These are phyloP conservation scores for Argentina anserina DNA, from an alignment of 306 rosid species.

Conservation along the genomic window DNA sequence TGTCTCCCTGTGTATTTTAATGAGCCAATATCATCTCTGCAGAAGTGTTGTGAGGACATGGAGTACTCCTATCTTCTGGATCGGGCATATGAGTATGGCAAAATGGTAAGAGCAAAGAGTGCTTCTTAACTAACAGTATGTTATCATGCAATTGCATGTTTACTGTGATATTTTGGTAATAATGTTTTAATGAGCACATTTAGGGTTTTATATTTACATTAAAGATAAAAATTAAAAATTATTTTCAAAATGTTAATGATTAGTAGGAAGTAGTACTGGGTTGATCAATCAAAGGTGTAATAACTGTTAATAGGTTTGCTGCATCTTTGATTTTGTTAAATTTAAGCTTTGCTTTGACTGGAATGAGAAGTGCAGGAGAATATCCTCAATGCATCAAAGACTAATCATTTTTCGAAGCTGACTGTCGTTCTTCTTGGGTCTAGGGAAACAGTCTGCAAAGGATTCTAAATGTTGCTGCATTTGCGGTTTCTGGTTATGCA, in stretches of 20 bases:
- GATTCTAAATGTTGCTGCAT: conserved; percentile 83
- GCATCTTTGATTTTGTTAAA: background rate
- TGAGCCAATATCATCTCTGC: conserved; percentile 96
- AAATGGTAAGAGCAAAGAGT: conserved; percentile 49
- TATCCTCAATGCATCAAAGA: background rate
- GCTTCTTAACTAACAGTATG: conserved; percentile 3
- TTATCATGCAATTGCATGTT: background rate
- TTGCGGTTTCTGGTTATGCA: conserved; percentile 97
- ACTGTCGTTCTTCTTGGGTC: conserved; percentile 11
- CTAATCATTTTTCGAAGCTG: conserved; percentile 10
- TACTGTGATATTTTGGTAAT: background rate
- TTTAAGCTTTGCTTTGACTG: background rate
- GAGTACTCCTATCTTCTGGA: conserved; percentile 92
- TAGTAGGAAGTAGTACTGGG: background rate
- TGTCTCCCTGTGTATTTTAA: conserved; percentile 99
- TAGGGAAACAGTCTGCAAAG: conserved; percentile 91
- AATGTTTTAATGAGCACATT: background rate
- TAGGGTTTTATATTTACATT: background rate
- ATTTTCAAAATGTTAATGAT: background rate
- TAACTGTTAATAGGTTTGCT: background rate
- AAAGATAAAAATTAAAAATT: background rate
- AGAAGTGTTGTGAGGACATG: conserved; percentile 92
- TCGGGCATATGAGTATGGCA: conserved; percentile 79
- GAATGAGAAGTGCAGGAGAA: background rate
- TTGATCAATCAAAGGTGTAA: background rate